phyloP scores from a whole-genome alignment of 1,139 yeast genomes.

The Schizosaccharomyces versatilis region DNA sequence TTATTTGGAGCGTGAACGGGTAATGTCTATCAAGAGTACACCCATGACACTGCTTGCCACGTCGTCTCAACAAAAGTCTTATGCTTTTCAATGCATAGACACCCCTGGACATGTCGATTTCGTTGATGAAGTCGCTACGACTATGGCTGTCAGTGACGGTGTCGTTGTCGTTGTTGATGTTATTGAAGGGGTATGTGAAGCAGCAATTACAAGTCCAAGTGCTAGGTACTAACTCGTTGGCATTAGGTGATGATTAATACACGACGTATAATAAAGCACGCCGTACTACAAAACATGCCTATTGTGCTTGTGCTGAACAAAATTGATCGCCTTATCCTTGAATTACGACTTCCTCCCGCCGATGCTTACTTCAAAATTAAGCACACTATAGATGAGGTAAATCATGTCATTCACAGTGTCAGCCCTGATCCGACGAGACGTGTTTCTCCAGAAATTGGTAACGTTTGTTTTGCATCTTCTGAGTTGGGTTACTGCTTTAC shows the following conservation, averaged over 20 bases:
- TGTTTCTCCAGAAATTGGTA: constrained; percentile 38
- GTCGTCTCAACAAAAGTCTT: constrained; percentile 34
- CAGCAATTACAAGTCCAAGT: background rate
- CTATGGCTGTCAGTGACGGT: constrained; percentile 41
- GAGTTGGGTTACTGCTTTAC: constrained; percentile 42
- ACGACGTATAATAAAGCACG: constrained; percentile 28
- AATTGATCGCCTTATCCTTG: constrained; percentile 60
- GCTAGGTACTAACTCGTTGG: background rate
- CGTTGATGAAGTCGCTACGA: constrained; percentile 44
- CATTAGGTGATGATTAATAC: constrained; percentile 25
- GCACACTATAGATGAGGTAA: constrained; percentile 40
- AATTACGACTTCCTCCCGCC: constrained; percentile 47
- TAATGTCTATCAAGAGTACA: constrained; percentile 41
- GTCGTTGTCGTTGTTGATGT: constrained; percentile 56
- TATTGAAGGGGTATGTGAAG: constrained; percentile 43
- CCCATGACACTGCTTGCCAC: constrained; percentile 44
- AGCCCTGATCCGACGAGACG: constrained; percentile 15
- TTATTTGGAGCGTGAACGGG: constrained; percentile 45
- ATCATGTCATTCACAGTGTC: constrained; percentile 27
- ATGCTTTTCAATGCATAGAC: constrained; percentile 44
- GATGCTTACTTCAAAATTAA: constrained; percentile 54
- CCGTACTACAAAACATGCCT: constrained; percentile 28
- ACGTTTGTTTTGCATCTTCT: constrained; percentile 57
- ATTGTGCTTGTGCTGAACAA: constrained; percentile 53
- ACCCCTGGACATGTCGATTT: constrained; percentile 86